Conservation (phyloP, 805 yeast species). For the Wickerhamomyces chambardii region DNA sequence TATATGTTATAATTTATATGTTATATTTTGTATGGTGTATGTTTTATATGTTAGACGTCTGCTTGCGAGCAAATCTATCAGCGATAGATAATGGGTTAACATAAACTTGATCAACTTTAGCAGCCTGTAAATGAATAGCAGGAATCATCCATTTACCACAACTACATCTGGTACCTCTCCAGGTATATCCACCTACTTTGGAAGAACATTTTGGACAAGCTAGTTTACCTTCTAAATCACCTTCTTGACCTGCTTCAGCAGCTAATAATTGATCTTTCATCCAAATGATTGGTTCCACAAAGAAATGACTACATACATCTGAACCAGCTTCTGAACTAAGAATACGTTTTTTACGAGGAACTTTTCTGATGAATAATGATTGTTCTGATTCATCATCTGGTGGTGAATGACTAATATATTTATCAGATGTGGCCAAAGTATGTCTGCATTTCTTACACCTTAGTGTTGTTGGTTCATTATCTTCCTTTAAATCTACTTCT, state of each 20-base stretch:
- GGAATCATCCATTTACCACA: constrained; percentile 97
- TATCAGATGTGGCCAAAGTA: constrained; percentile 51
- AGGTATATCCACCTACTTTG: constrained; percentile 85
- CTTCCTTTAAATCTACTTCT: no score
- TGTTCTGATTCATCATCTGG: constrained; percentile 62
- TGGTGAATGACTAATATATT: constrained; percentile 56
- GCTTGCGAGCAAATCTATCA: neutral
- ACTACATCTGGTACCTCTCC: constrained; percentile 92
- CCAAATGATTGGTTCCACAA: constrained; percentile 87
- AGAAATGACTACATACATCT: constrained; percentile 69
- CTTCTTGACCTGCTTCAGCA: constrained; percentile 36
- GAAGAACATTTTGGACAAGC: constrained; percentile 76
- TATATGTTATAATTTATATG: no score
- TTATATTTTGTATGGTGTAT: no score
- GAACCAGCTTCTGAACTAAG: constrained; percentile 50
- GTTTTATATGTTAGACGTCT: no score
- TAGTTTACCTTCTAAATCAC: constrained; percentile 77
- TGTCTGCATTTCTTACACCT: constrained; percentile 83
- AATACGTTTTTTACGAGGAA: constrained; percentile 52
- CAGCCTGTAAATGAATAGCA: constrained; percentile 71
- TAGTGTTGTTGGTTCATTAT: constrained; percentile 27
- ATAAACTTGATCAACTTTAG: constrained; percentile 71
- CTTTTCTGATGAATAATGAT: constrained; percentile 54
- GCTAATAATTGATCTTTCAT: constrained; percentile 70
- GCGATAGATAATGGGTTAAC: neutral